Percentiles rank a stretch among this genome's conserved stretches.
phyloP scores from a whole-genome alignment of 1,284 basidiomycete species.

The Ustilago nuda region DNA sequence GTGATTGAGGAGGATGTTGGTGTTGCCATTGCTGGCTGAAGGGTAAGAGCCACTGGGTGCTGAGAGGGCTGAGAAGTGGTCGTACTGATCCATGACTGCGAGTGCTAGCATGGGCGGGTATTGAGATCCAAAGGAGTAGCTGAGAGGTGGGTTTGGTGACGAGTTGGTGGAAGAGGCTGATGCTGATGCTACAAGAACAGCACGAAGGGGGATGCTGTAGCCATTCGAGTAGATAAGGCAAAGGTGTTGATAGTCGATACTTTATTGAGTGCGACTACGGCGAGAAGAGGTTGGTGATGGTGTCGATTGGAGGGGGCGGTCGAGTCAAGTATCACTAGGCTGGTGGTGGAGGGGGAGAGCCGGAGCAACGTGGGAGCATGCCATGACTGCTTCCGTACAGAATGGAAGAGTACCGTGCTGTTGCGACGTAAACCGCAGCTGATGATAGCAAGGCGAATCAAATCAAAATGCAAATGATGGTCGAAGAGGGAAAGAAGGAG shows the following conservation, averaged over 20 bases:
- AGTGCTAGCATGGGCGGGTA: background rate
- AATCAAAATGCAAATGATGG: background rate
- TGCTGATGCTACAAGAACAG: background rate
- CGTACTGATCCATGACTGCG: constrained; percentile 4
- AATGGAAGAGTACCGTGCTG: background rate
- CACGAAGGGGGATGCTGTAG: background rate
- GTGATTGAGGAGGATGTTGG: background rate
- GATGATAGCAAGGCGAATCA: background rate
- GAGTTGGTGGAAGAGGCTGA: background rate
- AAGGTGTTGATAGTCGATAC: background rate
- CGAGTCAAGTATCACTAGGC: background rate
- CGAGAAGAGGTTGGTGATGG: background rate
- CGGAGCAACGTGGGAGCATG: constrained; percentile 1
- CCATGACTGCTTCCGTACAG: constrained; percentile 2
- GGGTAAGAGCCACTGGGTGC: background rate
- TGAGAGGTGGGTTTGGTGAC: background rate
- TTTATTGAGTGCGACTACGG: background rate
- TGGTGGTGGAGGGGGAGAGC: background rate
- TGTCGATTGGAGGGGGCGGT: background rate
- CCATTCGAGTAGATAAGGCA: background rate
- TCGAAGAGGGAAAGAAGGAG: background rate
- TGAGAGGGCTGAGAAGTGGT: background rate
- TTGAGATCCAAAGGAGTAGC: too few species aligned
- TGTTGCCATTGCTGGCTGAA: background rate
- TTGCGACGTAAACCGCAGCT: background rate